A percentile compares a stretch with the other conserved stretches of the same genome.
Evolutionary conservation across 306 rosid species (phyloP).

Genomic region (Begonia peltatifolia): DNA sequence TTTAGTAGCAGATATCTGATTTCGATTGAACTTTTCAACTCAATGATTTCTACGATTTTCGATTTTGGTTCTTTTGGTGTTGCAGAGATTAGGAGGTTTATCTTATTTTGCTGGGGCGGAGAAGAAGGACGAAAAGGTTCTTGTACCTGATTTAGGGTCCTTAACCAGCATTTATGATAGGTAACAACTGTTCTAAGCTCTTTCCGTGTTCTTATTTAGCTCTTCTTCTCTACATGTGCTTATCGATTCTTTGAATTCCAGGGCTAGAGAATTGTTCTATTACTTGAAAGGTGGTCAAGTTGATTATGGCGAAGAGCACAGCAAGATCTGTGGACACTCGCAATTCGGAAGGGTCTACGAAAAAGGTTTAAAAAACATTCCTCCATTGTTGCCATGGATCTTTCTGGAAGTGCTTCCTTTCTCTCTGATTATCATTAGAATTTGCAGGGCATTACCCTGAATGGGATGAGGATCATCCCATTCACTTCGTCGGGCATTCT

Average conservation of each 20-base stretch:
- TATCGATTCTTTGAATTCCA: conserved; percentile 14
- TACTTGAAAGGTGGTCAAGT: conserved; percentile 92
- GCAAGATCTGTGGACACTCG: conserved; percentile 75
- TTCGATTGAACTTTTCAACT: too few species aligned
- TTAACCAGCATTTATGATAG: conserved; percentile 80
- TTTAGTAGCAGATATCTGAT: too few species aligned
- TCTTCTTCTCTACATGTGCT: not conserved
- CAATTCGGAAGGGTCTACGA: conserved; percentile 72
- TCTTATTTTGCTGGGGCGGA: conserved; percentile 97
- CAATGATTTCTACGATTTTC: too few species aligned
- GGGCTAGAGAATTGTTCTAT: conserved; percentile 94
- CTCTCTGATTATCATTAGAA: conserved; percentile 8
- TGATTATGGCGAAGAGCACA: conserved; percentile 88
- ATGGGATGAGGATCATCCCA: conserved; percentile 94
- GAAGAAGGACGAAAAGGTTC: conserved; percentile 91
- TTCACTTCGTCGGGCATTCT: conserved; percentile 93
- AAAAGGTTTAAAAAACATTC: conserved; percentile 32
- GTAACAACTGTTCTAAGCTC: conserved; percentile 10
- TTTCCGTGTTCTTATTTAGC: not conserved
- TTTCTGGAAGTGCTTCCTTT: too few species aligned
- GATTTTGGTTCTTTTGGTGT: not conserved
- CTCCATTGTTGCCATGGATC: not conserved
- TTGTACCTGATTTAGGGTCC: conserved; percentile 97
- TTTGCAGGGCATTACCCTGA: conserved; percentile 78
- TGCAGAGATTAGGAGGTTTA: conserved; percentile 66